Conservation (phyloP, 1,284 basidiomycete species). For the Cryptococcus maquisensis region DNA sequence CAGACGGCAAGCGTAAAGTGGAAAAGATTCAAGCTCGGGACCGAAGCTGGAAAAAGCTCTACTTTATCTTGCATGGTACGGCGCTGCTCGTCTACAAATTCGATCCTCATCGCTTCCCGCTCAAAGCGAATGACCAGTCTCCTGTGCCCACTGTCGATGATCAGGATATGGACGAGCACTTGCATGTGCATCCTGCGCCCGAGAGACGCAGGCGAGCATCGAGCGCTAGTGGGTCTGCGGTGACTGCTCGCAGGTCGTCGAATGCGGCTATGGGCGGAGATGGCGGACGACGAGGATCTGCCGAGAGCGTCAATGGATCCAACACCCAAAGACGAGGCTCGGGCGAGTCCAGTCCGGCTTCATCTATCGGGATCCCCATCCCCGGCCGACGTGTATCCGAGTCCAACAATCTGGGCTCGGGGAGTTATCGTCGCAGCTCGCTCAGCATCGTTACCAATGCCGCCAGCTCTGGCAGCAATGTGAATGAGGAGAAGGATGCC, state of each 20-base stretch:
- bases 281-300: constrained; percentile 8
- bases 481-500: constrained; percentile 33
- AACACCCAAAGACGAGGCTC: constrained; percentile 3
- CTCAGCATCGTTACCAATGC: constrained; percentile 11
- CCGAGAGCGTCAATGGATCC: constrained; percentile 2
- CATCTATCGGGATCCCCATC: not conserved
- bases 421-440: constrained; percentile 8
- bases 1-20: constrained; percentile 26
- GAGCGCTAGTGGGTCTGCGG: constrained; percentile 8
- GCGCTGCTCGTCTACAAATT: constrained; percentile 77
- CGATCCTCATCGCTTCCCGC: constrained; percentile 50
- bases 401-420: not conserved
- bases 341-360: not conserved
- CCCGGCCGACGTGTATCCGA: constrained; percentile 8
- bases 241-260: constrained; percentile 3
- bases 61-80: constrained; percentile 91
- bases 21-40: constrained; percentile 85
- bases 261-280: constrained; percentile 3
- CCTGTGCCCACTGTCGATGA: constrained; percentile 36
- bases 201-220: constrained; percentile 41
- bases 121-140: constrained; percentile 26
- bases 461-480: not conserved
- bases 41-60: constrained; percentile 81
- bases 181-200: constrained; percentile 47
- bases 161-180: constrained; percentile 38